Evolutionary conservation across 1,139 yeast genomes (phyloP).

Genomic region (Scheffersomyces cryptocercus): DNA sequence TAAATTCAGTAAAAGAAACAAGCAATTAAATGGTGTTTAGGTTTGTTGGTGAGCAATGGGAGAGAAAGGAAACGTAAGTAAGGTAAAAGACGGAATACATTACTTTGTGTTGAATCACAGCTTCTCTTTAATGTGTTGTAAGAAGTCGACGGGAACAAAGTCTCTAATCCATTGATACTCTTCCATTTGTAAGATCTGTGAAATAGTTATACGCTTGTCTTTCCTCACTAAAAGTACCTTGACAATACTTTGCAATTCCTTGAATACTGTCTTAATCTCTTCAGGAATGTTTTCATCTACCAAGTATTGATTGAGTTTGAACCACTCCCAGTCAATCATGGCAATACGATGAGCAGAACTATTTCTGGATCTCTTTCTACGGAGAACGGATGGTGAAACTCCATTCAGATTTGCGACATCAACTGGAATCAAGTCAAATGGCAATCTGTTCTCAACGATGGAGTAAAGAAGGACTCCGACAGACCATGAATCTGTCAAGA

Average conservation of each 20-base stretch:
- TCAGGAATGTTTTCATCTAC: conserved; percentile 14
- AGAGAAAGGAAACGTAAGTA: background rate
- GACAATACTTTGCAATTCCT: conserved; percentile 29
- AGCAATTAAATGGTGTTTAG: too few species aligned
- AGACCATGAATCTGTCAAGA: conserved; percentile 91
- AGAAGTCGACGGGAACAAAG: conserved; percentile 12
- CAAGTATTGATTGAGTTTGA: conserved; percentile 21
- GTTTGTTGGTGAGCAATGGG: too few species aligned
- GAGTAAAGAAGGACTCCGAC: conserved; percentile 87
- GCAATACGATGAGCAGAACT: conserved; percentile 88
- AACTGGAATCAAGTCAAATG: conserved; percentile 70
- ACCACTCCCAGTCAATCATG: conserved; percentile 92
- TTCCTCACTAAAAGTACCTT: conserved; percentile 41
- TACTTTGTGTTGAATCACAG: background rate
- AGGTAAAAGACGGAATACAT: background rate
- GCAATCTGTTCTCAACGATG: conserved; percentile 78
- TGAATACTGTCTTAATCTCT: conserved; percentile 24
- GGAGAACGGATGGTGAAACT: conserved; percentile 47
- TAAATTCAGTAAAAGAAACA: too few species aligned
- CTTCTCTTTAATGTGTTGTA: background rate
- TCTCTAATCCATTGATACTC: conserved; percentile 24
- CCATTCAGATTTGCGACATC: conserved; percentile 33
- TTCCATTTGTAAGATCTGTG: conserved; percentile 5
- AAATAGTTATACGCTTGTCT: conserved; percentile 26
- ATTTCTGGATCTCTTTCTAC: conserved; percentile 53